A percentile compares a stretch with the other conserved stretches of the same genome.
Conservation (phyloP, 805 yeast species). For the Scheffersomyces lignosus region DNA sequence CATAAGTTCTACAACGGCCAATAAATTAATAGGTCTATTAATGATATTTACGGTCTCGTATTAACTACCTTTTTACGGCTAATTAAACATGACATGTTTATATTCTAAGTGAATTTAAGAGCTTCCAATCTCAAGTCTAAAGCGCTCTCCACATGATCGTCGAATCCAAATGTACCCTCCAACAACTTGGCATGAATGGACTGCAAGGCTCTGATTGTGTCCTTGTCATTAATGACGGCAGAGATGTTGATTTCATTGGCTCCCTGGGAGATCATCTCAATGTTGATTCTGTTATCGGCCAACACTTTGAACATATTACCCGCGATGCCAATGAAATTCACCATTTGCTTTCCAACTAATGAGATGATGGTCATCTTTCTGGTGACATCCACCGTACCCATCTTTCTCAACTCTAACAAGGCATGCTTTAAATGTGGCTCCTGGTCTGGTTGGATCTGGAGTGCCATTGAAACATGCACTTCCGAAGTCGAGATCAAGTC, state of each 20-base stretch:
- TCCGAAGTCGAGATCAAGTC: constrained; percentile 96
- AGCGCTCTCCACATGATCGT: constrained; percentile 20
- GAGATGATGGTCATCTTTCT: constrained; percentile 88
- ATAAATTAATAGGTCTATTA: too few species aligned
- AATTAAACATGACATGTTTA: background rate
- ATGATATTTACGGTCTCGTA: too few species aligned
- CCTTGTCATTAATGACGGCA: constrained; percentile 84
- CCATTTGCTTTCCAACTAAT: constrained; percentile 95
- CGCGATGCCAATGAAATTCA: constrained; percentile 93
- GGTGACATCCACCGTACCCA: constrained; percentile 89
- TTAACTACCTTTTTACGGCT: too few species aligned
- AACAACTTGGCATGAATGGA: constrained; percentile 79
- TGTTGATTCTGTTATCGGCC: constrained; percentile 88
- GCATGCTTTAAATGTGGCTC: constrained; percentile 67
- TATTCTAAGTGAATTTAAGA: constrained; percentile 16
- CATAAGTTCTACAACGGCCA: too few species aligned
- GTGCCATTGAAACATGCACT: constrained; percentile 97
- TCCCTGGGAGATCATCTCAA: constrained; percentile 98
- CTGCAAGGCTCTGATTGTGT: constrained; percentile 81
- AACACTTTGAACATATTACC: constrained; percentile 94
- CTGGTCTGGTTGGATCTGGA: constrained; percentile 71
- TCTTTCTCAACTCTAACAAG: constrained; percentile 69
- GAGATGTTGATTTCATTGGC: constrained; percentile 97
- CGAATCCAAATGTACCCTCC: constrained; percentile 38
- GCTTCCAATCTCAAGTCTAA: constrained; percentile 33